Evolutionary conservation across 805 yeast species (phyloP), one percentile per base, ranked within the genome.

Genomic region (Yamadazyma tumulicola): DNA sequence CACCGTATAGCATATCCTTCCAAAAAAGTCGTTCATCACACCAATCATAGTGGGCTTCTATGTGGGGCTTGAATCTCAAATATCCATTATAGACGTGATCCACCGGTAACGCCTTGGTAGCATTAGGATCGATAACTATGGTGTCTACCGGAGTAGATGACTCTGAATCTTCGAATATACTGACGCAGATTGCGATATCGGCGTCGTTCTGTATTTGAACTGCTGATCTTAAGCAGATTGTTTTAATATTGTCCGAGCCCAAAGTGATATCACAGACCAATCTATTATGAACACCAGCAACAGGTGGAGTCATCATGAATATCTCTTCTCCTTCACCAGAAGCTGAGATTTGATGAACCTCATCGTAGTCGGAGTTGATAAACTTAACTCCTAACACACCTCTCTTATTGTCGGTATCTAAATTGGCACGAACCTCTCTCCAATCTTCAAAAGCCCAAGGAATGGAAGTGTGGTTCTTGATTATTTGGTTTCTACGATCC

Each of bases 391-490:
- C 87, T 19, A 91, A 58, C 3, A 70, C 62, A 29, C 78, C 80
- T n/a, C 67, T 68, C 13, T 72, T 75, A 26, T 72, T 76, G 36
- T 82, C 82, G 4, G 82, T 75, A 41, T 76, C 80, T 37, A 89
- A 62, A 36, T 79, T 77, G 51, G 91, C 96, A 57, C 98, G 79
- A 16, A 88, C 74, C 19, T 72, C 71, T 42, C 85, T 71, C 97
- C 97, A 93, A 52, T 91, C 96, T 49, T 89, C 95, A 64, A 94
- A 94, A 26, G 88, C 79, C 97, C 97, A 93, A 1, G 85, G 82
- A 4, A 75, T 54, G 4, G 59, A 56, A 4, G 74, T 76, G 1
- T 74, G 74, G 33, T 77, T 67, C 25, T 63, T 56, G 11, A 85
- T 51, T 20, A 49, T 39, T 17, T 51, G 24, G 8, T 29, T 33